Evolutionary conservation across 108 stramenopile species (phyloP).

Genomic region (Nitzschia sp.): DNA sequence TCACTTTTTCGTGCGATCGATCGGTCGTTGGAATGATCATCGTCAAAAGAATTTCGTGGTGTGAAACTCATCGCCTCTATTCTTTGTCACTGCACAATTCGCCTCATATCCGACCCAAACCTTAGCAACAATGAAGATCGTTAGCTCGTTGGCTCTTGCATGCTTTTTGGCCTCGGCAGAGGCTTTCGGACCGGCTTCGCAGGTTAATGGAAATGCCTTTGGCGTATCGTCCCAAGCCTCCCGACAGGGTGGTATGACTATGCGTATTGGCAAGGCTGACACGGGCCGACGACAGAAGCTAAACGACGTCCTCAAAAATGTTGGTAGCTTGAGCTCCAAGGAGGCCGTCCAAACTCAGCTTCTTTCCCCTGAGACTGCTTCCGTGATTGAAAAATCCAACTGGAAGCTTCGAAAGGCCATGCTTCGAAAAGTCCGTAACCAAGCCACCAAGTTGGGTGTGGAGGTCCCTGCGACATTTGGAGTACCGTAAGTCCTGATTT

Average conservation of each 20-base stretch:
- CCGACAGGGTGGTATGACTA: slow-evolving; percentile 10
- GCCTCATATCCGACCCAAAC: too few relatives aligned
- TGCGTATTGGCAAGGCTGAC: slow-evolving; percentile 30
- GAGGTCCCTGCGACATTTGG: slow-evolving; percentile 30
- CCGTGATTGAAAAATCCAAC: slow-evolving; percentile 17
- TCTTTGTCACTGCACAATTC: too few relatives aligned
- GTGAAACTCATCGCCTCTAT: too few relatives aligned
- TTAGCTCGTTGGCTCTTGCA: slow-evolving; percentile 28
- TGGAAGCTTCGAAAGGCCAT: slow-evolving; percentile 41
- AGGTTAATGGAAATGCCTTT: slow-evolving; percentile 10
- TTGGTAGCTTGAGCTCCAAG: slow-evolving; percentile 1
- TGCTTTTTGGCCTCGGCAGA: slow-evolving; percentile 27
- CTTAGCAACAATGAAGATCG: slow-evolving; percentile 35
- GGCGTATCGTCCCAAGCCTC: neutral
- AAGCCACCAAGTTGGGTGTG: slow-evolving; percentile 21
- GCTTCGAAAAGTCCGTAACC: slow-evolving; percentile 25
- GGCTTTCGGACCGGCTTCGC: slow-evolving; percentile 35
- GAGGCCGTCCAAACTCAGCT: slow-evolving; percentile 11
- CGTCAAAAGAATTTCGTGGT: too few relatives aligned
- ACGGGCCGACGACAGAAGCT: slow-evolving; percentile 19
- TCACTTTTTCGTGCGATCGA: too few relatives aligned
- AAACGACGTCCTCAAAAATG: slow-evolving; percentile 4
- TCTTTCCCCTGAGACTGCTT: neutral
- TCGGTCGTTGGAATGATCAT: too few relatives aligned
- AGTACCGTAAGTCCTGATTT: slow-evolving; percentile 31